Percentiles rank a stretch among this genome's conserved stretches.
Conservation (phyloP, 1,284 basidiomycete genomes). For the Microbotryum lychnidis-dioicae region DNA sequence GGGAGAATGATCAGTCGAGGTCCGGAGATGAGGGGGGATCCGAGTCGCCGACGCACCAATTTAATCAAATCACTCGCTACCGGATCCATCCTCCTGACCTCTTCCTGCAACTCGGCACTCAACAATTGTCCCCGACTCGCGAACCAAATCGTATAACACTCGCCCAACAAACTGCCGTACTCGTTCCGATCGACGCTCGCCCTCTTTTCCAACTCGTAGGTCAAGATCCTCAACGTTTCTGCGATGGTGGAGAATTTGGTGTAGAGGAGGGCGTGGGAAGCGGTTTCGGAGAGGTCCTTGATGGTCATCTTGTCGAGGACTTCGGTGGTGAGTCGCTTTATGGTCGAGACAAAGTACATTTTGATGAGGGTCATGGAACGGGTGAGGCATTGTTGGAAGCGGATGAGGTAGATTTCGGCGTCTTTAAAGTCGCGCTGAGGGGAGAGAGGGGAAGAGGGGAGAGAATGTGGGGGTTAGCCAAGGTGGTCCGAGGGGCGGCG, state of each 20-base stretch:
- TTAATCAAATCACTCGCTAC: constrained; percentile 70
- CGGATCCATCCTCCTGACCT: constrained; percentile 73
- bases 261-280: constrained; percentile 54
- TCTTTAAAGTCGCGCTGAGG: constrained; percentile 75
- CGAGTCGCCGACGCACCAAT: constrained; percentile 48
- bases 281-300: constrained; percentile 47
- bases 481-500: not conserved
- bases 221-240: constrained; percentile 54
- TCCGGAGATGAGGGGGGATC: no score
- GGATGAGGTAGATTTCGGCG: constrained; percentile 78
- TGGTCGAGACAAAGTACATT: constrained; percentile 79
- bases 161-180: constrained; percentile 62
- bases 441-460: not conserved
- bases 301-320: constrained; percentile 63
- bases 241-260: constrained; percentile 72
- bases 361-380: constrained; percentile 92
- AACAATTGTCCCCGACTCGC: constrained; percentile 60
- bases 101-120: constrained; percentile 60
- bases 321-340: constrained; percentile 60
- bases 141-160: constrained; percentile 79
- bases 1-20: no score
- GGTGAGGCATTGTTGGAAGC: constrained; percentile 92
- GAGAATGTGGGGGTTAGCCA: not conserved
- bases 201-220: constrained; percentile 74
- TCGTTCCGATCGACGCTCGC: constrained; percentile 58